A percentile compares a stretch with the other conserved stretches of the same genome.
These are phyloP conservation scores for Babesia ovata DNA, from an alignment of 169 alveolate species.

Conservation along the genomic window DNA sequence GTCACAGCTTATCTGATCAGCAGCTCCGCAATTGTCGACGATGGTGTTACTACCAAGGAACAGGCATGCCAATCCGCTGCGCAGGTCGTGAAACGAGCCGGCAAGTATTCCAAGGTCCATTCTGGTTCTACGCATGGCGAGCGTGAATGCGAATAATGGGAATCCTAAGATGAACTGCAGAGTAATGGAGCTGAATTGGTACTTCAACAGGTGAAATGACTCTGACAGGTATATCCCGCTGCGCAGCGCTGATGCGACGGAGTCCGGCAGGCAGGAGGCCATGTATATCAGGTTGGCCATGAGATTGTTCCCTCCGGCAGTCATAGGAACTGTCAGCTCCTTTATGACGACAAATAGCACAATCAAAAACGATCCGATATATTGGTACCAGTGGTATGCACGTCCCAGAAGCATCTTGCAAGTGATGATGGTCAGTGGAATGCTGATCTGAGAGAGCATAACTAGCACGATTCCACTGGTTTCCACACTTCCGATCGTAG, in stretches of 20 bases:
- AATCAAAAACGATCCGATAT: conserved; percentile 45
- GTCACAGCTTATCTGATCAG: conserved; percentile 44
- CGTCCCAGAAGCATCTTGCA: conserved; percentile 46
- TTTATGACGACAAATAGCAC: conserved; percentile 40
- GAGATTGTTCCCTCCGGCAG: conserved; percentile 33
- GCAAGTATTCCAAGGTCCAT: conserved; percentile 26
- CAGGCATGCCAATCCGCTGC: conserved; percentile 51
- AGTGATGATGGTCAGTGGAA: conserved; percentile 66
- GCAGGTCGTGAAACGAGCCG: conserved; percentile 3
- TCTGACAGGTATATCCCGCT: conserved; percentile 54
- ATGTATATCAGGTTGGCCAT: conserved; percentile 42
- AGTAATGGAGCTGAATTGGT: conserved; percentile 37
- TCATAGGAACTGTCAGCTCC: conserved; percentile 27
- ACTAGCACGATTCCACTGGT: conserved; percentile 67
- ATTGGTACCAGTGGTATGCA: conserved; percentile 53
- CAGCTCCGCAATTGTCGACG: conserved; percentile 53
- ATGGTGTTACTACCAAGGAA: conserved; percentile 58
- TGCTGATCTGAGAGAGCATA: conserved; percentile 53
- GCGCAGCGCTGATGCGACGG: conserved; percentile 62
- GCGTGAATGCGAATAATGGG: conserved; percentile 17
- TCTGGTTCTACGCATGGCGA: not conserved
- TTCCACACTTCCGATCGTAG: conserved; percentile 59
- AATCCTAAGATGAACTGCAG: conserved; percentile 39
- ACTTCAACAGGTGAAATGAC: conserved; percentile 55
- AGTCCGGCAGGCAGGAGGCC: conserved; percentile 49